Conservation (phyloP, 192 early-diverging fungal species). For the Geosiphon pyriformis region DNA sequence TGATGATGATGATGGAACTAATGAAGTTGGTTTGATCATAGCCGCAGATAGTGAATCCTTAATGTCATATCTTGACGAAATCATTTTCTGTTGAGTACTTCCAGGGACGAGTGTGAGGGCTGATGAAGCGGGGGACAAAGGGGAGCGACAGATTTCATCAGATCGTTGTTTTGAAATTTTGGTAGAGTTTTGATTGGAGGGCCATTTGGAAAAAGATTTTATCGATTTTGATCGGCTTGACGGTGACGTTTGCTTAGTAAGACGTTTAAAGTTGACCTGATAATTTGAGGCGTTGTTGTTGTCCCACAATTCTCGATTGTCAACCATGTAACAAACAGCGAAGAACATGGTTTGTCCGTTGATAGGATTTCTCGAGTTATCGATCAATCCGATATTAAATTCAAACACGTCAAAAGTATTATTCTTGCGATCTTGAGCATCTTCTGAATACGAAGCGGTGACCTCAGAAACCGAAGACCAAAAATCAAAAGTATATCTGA, state of each 20-base stretch:
- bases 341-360: slow-evolving; percentile 51
- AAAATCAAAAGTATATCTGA: slow-evolving; percentile 76
- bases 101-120: not conserved
- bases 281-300: slow-evolving; percentile 90
- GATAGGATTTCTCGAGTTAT: slow-evolving; percentile 32
- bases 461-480: slow-evolving; percentile 74
- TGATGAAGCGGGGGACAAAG: not conserved
- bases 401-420: slow-evolving; percentile 59
- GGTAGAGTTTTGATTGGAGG: not conserved
- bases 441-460: slow-evolving; percentile 56
- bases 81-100: slow-evolving; percentile 20
- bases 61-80: slow-evolving; percentile 34
- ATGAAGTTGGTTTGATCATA: slow-evolving; percentile 24
- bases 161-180: not conserved
- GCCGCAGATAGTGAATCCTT: slow-evolving; percentile 36
- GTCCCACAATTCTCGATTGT: slow-evolving; percentile 81
- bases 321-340: slow-evolving; percentile 65
- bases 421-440: slow-evolving; percentile 39
- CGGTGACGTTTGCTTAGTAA: slow-evolving; percentile 21
- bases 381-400: slow-evolving; percentile 59
- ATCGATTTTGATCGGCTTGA: slow-evolving; percentile 15
- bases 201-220: slow-evolving; percentile 27
- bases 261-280: slow-evolving; percentile 48
- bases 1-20: not conserved
- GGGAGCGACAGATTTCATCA: slow-evolving; percentile 9